phyloP scores from a whole-genome alignment of 129 eudicot genomes.

The Silybum marianum region DNA sequence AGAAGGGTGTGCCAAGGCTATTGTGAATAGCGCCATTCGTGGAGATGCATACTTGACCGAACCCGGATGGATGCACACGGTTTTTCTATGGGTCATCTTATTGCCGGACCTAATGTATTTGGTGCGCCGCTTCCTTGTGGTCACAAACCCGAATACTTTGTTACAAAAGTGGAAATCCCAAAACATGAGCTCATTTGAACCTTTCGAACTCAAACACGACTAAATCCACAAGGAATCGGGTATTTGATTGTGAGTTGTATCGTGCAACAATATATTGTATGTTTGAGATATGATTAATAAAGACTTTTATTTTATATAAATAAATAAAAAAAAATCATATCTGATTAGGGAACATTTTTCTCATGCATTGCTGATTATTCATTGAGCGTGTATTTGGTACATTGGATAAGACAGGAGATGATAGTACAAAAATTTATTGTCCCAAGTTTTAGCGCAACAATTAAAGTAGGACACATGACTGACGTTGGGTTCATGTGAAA shows the following conservation, averaged over 20 bases:
- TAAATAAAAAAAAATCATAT: not conserved
- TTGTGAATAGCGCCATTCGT: constrained; percentile 25
- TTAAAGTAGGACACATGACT: not conserved
- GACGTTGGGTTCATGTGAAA: no score
- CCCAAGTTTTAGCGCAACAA: not conserved
- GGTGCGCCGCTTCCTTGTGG: not conserved
- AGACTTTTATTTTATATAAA: not conserved
- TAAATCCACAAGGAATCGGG: not conserved
- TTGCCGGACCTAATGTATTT: not conserved
- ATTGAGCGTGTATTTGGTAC: not conserved
- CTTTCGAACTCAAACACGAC: not conserved
- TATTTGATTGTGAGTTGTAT: not conserved
- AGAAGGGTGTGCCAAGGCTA: constrained; percentile 30
- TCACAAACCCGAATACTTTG: not conserved
- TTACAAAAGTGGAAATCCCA: not conserved
- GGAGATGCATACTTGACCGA: constrained; percentile 39
- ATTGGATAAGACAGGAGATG: not conserved
- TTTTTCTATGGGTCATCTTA: constrained; percentile 18
- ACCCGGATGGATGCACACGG: constrained; percentile 28
- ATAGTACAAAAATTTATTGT: not conserved
- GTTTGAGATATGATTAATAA: not conserved
- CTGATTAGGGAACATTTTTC: not conserved
- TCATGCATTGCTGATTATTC: not conserved
- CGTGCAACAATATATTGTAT: not conserved
- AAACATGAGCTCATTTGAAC: not conserved